phyloP scores from a whole-genome alignment of 2,329 filamentous ascomycete genomes.

The Arachnopeziza araneosa region DNA sequence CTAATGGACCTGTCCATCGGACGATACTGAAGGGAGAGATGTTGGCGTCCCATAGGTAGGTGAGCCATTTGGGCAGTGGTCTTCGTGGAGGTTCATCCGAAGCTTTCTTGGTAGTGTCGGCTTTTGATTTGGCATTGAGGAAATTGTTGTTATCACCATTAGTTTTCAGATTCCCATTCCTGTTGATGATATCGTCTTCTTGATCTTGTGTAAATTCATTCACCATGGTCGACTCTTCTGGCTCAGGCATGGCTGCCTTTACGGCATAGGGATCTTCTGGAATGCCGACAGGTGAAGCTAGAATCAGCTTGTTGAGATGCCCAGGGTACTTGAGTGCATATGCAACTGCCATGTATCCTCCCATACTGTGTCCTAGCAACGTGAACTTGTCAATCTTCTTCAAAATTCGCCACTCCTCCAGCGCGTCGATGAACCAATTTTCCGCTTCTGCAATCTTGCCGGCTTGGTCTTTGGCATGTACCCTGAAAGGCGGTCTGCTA shows the following conservation, averaged over 20 bases:
- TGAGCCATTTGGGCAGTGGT: constrained; percentile 77
- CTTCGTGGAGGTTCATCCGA: constrained; percentile 33
- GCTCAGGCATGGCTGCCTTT: constrained; percentile 72
- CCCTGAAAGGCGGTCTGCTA: constrained; percentile 74
- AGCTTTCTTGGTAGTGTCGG: constrained; percentile 34
- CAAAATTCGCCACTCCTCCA: constrained; percentile 91
- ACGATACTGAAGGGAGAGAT: constrained; percentile 91
- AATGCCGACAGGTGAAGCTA: constrained; percentile 90
- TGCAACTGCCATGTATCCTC: constrained; percentile 89
- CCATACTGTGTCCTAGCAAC: constrained; percentile 84
- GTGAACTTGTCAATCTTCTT: constrained; percentile 91
- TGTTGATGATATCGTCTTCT: constrained; percentile 38
- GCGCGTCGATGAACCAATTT: constrained; percentile 89
- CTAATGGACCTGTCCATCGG: constrained; percentile 80
- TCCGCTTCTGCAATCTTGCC: constrained; percentile 85
- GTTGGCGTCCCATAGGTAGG: constrained; percentile 95
- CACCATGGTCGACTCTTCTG: constrained; percentile 63
- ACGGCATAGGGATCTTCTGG: constrained; percentile 92
- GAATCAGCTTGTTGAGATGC: constrained; percentile 88
- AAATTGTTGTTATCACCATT: constrained; percentile 44
- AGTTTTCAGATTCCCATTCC: constrained; percentile 30
- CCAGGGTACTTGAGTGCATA: constrained; percentile 97
- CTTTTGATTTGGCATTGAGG: constrained; percentile 42
- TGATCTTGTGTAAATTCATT: constrained; percentile 80
- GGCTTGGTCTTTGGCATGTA: constrained; percentile 74